Percentiles rank a stretch among this genome's conserved stretches.
phyloP scores from a whole-genome alignment of 352 stramenopile genomes.

The Globisporangium radiosum region DNA sequence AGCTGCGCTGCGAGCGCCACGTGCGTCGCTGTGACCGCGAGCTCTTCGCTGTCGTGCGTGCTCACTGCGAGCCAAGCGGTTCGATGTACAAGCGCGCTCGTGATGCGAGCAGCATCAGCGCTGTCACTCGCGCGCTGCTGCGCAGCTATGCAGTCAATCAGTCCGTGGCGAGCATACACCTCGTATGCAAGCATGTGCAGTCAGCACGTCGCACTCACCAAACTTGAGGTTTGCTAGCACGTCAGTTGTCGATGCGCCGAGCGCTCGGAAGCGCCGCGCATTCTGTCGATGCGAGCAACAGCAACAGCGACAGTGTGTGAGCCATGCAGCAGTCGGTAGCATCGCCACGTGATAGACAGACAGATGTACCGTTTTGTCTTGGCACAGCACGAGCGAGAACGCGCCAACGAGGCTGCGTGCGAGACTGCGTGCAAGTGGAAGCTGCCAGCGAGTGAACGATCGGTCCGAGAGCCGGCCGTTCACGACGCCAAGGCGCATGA shows the following conservation, averaged over 20 bases:
- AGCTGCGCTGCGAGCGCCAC: conserved; percentile 5
- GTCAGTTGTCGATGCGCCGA: conserved; percentile 29
- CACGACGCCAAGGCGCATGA: conserved; percentile 53
- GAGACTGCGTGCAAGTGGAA: conserved; percentile 25
- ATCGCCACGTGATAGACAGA: too few species aligned
- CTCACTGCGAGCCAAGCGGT: conserved; percentile 50
- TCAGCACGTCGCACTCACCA: conserved; percentile 22
- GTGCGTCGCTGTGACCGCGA: conserved; percentile 36
- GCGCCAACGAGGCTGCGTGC: conserved; percentile 19
- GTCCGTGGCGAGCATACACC: not conserved
- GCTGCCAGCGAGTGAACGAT: conserved; percentile 44
- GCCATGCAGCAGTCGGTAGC: not conserved
- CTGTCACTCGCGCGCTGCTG: conserved; percentile 5
- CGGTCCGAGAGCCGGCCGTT: conserved; percentile 57
- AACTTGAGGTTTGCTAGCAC: conserved; percentile 66
- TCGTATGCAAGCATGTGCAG: not conserved
- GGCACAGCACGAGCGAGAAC: conserved; percentile 59
- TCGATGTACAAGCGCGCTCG: conserved; percentile 17
- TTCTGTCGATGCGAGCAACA: conserved; percentile 22
- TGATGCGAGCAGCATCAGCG: conserved; percentile 6
- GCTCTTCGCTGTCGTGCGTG: conserved; percentile 65
- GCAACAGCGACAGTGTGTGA: not conserved
- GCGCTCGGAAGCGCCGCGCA: conserved; percentile 27
- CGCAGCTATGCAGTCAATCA: conserved; percentile 2
- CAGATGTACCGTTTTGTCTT: conserved; percentile 37